Evolutionary conservation across 2,329 filamentous ascomycete genomes (phyloP).

Genomic region (Annulohypoxylon truncatum): DNA sequence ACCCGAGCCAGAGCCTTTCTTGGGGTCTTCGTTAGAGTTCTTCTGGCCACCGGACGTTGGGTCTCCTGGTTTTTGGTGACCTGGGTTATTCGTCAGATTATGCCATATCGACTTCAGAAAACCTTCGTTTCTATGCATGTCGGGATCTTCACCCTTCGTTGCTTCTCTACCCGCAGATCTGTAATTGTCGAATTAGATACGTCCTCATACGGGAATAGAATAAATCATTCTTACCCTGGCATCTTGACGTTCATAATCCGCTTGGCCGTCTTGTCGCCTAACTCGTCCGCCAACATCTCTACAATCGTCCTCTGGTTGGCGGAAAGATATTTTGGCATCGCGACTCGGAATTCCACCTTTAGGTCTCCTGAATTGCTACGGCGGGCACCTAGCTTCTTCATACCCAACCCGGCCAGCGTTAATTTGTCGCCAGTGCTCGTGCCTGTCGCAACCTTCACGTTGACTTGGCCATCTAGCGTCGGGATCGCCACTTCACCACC

Average conservation of each 20-base stretch:
- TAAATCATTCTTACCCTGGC: constrained; percentile 57
- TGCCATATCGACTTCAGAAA: constrained; percentile 96
- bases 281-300: constrained; percentile 96
- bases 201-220: background rate
- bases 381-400: constrained; percentile 83
- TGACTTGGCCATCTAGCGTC: constrained; percentile 89
- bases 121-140: constrained; percentile 80
- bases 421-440: constrained; percentile 94
- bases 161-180: constrained; percentile 34
- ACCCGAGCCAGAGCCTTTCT: constrained; percentile 44
- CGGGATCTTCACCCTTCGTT: constrained; percentile 52
- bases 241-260: constrained; percentile 86
- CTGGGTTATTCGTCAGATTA: constrained; percentile 82
- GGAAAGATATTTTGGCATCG: constrained; percentile 93
- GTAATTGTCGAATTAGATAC: constrained; percentile 30
- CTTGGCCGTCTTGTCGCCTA: constrained; percentile 91
- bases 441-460: constrained; percentile 89
- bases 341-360: constrained; percentile 92
- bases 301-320: constrained; percentile 92
- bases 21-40: constrained; percentile 46
- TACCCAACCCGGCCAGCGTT: constrained; percentile 89
- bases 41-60: constrained; percentile 42
- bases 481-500: constrained; percentile 91
- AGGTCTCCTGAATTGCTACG: constrained; percentile 81
- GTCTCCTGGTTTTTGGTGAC: constrained; percentile 57